Evolutionary conservation across 352 stramenopile species (phyloP).

Genomic region (Globisporangium nunn): DNA sequence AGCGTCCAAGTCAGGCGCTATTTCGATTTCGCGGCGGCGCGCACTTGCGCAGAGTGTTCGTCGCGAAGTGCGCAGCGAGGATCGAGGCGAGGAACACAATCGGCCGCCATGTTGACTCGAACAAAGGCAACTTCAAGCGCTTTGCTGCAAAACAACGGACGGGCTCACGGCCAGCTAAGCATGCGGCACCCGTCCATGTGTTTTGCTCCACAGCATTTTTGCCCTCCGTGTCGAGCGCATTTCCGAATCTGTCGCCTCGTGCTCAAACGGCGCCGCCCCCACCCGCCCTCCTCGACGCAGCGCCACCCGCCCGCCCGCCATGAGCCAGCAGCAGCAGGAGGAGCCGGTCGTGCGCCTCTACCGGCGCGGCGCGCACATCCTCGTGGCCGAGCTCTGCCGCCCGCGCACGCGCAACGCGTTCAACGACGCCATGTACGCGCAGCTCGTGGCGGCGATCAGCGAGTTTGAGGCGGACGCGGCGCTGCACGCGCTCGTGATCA

Average conservation of each 20-base stretch:
- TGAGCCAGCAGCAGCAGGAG: not conserved
- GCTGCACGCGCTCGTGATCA: conserved; percentile 84
- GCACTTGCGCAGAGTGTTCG: too few relatives aligned
- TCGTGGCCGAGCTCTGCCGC: conserved; percentile 69
- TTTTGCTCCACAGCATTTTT: not conserved
- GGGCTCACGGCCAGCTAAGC: not conserved
- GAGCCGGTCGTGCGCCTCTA: conserved; percentile 33
- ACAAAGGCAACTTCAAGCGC: not conserved
- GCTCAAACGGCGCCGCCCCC: not conserved
- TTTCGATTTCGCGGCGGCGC: too few relatives aligned
- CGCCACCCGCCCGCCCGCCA: not conserved
- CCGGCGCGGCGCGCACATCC: conserved; percentile 44
- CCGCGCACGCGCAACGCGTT: conserved; percentile 88
- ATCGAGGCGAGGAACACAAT: too few relatives aligned
- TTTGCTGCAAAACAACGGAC: not conserved
- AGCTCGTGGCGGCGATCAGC: conserved; percentile 71
- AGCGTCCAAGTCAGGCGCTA: too few relatives aligned
- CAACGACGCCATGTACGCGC: conserved; percentile 79
- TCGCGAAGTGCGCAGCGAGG: too few relatives aligned
- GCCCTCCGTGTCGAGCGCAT: not conserved
- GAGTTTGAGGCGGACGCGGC: conserved; percentile 50
- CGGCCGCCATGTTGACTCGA: not conserved
- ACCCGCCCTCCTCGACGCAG: not conserved
- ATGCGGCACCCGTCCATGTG: not conserved
- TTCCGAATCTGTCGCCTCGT: not conserved